These are phyloP conservation scores for Sugiyamaella boreocaroliniensis DNA, from an alignment of 805 yeast genomes.

Conservation along the genomic window DNA sequence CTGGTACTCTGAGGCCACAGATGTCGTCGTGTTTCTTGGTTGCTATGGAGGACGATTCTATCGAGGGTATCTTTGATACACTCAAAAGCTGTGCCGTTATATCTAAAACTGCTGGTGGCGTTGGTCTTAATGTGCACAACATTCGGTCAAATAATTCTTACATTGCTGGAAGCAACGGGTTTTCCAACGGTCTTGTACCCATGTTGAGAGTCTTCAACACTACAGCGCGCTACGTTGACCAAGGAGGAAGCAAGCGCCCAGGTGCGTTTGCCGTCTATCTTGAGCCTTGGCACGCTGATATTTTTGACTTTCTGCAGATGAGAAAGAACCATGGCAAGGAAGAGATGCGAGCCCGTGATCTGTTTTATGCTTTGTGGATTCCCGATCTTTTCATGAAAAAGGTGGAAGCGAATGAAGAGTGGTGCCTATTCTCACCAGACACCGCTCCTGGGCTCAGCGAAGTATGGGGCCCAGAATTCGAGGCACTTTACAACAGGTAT, in stretches of 20 bases:
- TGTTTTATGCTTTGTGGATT: conserved; percentile 88
- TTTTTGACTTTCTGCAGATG: conserved; percentile 72
- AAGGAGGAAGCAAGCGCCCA: conserved; percentile 94
- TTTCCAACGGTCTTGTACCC: conserved; percentile 83
- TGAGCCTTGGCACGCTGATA: conserved; percentile 95
- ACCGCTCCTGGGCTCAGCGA: conserved; percentile 79
- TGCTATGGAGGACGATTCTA: conserved; percentile 86
- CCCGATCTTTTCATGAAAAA: conserved; percentile 88
- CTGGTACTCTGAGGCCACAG: conserved; percentile 75
- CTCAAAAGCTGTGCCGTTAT: conserved; percentile 79
- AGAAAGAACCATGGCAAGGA: conserved; percentile 92
- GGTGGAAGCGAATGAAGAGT: conserved; percentile 63
- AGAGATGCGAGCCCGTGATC: conserved; percentile 83
- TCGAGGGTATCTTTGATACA: conserved; percentile 87
- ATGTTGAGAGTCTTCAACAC: conserved; percentile 90
- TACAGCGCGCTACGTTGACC: conserved; percentile 92
- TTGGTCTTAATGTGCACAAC: conserved; percentile 82
- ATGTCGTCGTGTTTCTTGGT: conserved; percentile 85
- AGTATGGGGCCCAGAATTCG: conserved; percentile 73
- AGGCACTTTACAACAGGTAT: conserved; percentile 55
- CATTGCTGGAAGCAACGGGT: conserved; percentile 81
- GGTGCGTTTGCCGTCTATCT: conserved; percentile 90
- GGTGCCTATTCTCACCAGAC: conserved; percentile 86
- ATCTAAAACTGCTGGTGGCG: conserved; percentile 90
- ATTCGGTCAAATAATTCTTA: conserved; percentile 76